Conservation (phyloP, 345 rosid genomes). For the Gossypium thurberi region DNA sequence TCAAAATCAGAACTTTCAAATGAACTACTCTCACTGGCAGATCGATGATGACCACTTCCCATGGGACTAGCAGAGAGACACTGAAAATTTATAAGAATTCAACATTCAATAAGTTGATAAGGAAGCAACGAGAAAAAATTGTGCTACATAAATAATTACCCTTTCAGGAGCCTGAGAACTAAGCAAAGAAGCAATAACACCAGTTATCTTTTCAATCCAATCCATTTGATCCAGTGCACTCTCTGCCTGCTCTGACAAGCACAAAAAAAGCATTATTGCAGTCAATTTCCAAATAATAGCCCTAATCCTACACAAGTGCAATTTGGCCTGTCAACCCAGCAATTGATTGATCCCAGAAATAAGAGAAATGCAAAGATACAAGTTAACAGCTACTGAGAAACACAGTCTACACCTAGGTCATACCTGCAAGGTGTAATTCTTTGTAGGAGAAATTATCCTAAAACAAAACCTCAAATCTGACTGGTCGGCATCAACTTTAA, state of each 20-base stretch:
- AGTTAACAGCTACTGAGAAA: conserved; percentile 8
- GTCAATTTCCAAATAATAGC: conserved; percentile 16
- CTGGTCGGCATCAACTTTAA: conserved; percentile 94
- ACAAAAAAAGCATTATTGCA: conserved; percentile 33
- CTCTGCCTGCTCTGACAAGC: conserved; percentile 97
- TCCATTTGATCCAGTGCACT: conserved; percentile 97
- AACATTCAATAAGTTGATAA: conserved; percentile 16
- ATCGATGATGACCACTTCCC: conserved; percentile 91
- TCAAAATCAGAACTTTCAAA: conserved; percentile 94
- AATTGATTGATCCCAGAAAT: conserved; percentile 11
- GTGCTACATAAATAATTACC: conserved; percentile 33
- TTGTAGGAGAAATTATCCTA: conserved; percentile 94
- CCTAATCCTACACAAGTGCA: not conserved
- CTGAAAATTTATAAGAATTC: conserved; percentile 37
- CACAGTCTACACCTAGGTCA: conserved; percentile 22
- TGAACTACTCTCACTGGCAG: conserved; percentile 97
- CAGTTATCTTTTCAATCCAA: conserved; percentile 98
- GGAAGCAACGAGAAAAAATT: not conserved
- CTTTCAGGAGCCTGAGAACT: conserved; percentile 94
- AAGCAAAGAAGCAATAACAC: conserved; percentile 95
- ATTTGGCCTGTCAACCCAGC: not conserved
- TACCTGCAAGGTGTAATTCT: conserved; percentile 99
- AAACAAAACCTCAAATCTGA: conserved; percentile 98
- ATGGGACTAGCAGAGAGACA: conserved; percentile 66
- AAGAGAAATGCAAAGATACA: not conserved